Conservation (phyloP, 208 protist genomes). For the Sergeia podlipaevii region DNA sequence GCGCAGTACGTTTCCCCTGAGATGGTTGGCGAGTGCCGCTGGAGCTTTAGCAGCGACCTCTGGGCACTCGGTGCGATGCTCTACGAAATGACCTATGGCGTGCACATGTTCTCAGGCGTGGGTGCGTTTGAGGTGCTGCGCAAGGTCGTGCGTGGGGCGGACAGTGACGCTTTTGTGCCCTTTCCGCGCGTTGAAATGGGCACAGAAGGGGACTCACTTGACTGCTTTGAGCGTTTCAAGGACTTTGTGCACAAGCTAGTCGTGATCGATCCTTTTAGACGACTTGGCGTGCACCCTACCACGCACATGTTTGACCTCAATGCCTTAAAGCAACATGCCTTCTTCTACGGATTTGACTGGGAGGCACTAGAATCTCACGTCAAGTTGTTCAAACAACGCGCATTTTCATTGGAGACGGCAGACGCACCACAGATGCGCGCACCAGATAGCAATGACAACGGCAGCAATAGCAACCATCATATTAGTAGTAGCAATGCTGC, state of each 20-base stretch:
- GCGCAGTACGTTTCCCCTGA: conserved; percentile 95
- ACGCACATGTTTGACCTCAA: conserved; percentile 52
- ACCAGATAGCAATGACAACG: background rate
- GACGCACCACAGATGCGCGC: background rate
- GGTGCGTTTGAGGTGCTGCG: conserved; percentile 69
- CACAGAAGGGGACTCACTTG: background rate
- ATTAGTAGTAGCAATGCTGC: no score
- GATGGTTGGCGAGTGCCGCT: conserved; percentile 88
- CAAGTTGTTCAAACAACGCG: conserved; percentile 20
- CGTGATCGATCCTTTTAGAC: conserved; percentile 47
- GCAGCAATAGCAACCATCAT: background rate
- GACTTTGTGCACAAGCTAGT: conserved; percentile 68
- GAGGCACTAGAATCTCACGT: conserved; percentile 46
- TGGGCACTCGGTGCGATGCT: conserved; percentile 94
- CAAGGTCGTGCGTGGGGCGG: conserved; percentile 48
- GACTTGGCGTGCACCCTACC: conserved; percentile 59
- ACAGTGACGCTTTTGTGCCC: conserved; percentile 9
- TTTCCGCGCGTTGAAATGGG: conserved; percentile 52
- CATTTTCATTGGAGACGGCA: conserved; percentile 12
- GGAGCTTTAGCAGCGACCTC: conserved; percentile 93
- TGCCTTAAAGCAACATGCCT: conserved; percentile 48
- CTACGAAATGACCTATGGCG: conserved; percentile 90
- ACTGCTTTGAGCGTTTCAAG: conserved; percentile 42
- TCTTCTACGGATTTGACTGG: conserved; percentile 81
- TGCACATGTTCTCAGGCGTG: conserved; percentile 74